Percentiles rank a stretch among this genome's conserved stretches.
Conservation (phyloP, 164 flowering plant genomes). For the Tetracentron sinense region DNA sequence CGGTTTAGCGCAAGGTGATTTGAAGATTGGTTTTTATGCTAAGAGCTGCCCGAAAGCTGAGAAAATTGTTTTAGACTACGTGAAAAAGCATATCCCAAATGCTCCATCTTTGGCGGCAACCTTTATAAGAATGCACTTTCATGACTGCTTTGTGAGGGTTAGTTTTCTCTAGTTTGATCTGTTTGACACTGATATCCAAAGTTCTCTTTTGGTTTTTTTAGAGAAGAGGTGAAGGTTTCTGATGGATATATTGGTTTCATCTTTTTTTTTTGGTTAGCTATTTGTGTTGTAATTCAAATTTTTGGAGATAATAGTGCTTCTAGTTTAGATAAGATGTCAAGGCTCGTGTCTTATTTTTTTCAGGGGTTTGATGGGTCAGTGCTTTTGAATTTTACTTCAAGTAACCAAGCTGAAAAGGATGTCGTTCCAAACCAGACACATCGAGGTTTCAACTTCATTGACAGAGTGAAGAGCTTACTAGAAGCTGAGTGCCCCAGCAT, state of each 20-base stretch:
- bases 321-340: too few relatives aligned
- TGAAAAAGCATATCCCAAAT: slow-evolving; percentile 39
- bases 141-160: slow-evolving; percentile 68
- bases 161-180: not conserved
- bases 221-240: not conserved
- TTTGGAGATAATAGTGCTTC: too few relatives aligned
- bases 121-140: slow-evolving; percentile 52
- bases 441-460: slow-evolving; percentile 55
- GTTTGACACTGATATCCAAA: too few relatives aligned
- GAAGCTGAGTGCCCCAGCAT: slow-evolving; percentile 60
- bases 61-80: slow-evolving; percentile 36
- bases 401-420: slow-evolving; percentile 41
- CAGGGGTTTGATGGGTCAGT: slow-evolving; percentile 77
- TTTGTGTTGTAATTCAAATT: too few relatives aligned
- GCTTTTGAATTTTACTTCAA: slow-evolving; percentile 40
- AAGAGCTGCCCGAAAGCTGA: slow-evolving; percentile 61
- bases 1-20: slow-evolving; percentile 29
- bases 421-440: slow-evolving; percentile 42
- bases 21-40: slow-evolving; percentile 36
- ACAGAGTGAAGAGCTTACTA: slow-evolving; percentile 41
- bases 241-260: not conserved
- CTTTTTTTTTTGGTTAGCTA: not conserved
- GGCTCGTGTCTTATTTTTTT: not conserved
- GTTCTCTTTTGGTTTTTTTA: not conserved
- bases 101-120: slow-evolving; percentile 51